Conservation (phyloP, 768 basidiomycete species). For the Pleurotus cornucopiae region DNA sequence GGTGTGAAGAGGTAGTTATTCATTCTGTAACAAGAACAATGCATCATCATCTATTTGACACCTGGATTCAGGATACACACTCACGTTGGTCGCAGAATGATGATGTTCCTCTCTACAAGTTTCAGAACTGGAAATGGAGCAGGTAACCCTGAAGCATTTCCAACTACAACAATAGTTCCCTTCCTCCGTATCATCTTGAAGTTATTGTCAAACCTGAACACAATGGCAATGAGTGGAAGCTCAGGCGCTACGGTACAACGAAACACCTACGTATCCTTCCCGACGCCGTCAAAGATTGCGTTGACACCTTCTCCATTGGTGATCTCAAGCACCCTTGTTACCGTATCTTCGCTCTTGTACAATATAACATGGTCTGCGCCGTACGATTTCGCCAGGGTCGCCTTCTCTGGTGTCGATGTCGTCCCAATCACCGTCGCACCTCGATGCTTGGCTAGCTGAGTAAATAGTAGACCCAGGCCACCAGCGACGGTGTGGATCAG, state of each 20-base stretch:
- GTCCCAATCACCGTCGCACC: conserved; percentile 94
- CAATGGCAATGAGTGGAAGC: neutral
- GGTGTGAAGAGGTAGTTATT: conserved; percentile 69
- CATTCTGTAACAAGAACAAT: conserved; percentile 38
- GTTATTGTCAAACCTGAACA: conserved; percentile 65
- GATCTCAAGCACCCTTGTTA: conserved; percentile 66
- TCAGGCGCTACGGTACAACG: neutral
- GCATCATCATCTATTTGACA: neutral
- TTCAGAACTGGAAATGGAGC: conserved; percentile 71
- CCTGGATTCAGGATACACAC: conserved; percentile 16
- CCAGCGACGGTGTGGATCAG: conserved; percentile 92
- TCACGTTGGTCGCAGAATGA: conserved; percentile 71
- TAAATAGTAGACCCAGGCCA: conserved; percentile 70
- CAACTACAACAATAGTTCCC: conserved; percentile 86
- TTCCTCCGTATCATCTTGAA: conserved; percentile 81
- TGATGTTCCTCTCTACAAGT: conserved; percentile 79
- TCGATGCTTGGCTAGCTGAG: conserved; percentile 63
- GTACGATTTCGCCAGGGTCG: conserved; percentile 66
- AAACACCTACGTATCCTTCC: conserved; percentile 79
- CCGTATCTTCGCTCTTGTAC: conserved; percentile 72
- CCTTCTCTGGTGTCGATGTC: conserved; percentile 82
- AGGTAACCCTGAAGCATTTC: conserved; percentile 88
- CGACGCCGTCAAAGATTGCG: conserved; percentile 93
- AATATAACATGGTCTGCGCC: conserved; percentile 89
- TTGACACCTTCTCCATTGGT: conserved; percentile 81